phyloP scores from a whole-genome alignment of 2,329 filamentous ascomycete genomes.

The Daldinia sp. region DNA sequence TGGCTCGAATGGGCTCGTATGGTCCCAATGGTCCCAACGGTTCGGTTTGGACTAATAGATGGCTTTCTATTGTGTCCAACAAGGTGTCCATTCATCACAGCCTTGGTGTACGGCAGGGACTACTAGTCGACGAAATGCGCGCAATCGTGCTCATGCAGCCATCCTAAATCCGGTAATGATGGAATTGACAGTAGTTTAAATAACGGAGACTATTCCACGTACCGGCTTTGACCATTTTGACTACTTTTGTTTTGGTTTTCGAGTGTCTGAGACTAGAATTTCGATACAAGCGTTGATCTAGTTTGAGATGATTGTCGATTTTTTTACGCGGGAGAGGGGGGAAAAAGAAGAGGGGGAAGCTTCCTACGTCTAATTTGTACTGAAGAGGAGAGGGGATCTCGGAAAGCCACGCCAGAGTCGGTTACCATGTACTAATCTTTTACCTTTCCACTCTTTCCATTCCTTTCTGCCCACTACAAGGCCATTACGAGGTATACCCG shows the following conservation, averaged over 20 bases:
- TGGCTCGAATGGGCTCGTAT: neutral
- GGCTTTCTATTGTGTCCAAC: slow-evolving; percentile 34
- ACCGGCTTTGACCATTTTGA: slow-evolving; percentile 95
- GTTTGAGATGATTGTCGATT: slow-evolving; percentile 15
- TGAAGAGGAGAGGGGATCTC: slow-evolving; percentile 27
- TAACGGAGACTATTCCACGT: slow-evolving; percentile 38
- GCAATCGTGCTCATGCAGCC: slow-evolving; percentile 63
- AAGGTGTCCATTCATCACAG: slow-evolving; percentile 45
- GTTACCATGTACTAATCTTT: no score
- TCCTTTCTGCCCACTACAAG: neutral
- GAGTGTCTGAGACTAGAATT: slow-evolving; percentile 34
- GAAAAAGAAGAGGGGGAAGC: slow-evolving; percentile 23
- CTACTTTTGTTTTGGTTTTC: slow-evolving; percentile 52
- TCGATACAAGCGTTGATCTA: slow-evolving; percentile 23
- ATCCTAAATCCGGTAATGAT: slow-evolving; percentile 42
- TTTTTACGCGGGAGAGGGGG: slow-evolving; percentile 22
- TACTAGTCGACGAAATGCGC: slow-evolving; percentile 57
- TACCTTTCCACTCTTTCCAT: slow-evolving; percentile 2
- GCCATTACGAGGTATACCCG: neutral
- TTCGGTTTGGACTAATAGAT: slow-evolving; percentile 19
- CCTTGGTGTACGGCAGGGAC: slow-evolving; percentile 50
- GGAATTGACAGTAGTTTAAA: slow-evolving; percentile 38
- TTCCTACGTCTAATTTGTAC: slow-evolving; percentile 30
- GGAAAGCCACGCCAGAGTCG: slow-evolving; percentile 21
- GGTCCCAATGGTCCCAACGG: slow-evolving; percentile 22